Conservation (phyloP, 2,329 filamentous ascomycete species). For the Pseudopithomyces chartarum region DNA sequence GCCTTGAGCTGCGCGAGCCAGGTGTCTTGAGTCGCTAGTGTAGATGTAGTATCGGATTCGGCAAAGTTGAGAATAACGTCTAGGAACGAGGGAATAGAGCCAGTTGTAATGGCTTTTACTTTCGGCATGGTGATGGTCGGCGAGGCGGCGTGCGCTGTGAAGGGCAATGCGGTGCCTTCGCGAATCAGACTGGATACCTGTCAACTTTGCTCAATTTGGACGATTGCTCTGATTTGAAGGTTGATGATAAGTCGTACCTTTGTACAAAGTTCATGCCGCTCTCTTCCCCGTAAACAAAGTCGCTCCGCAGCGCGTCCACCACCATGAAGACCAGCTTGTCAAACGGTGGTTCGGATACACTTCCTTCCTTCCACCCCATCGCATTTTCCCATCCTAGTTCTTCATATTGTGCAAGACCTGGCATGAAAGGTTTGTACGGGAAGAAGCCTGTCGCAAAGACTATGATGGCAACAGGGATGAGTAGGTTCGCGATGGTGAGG, state of each 20-base stretch:
- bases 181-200: conserved; percentile 71
- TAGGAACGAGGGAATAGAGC: conserved; percentile 96
- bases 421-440: conserved; percentile 92
- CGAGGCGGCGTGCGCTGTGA: conserved; percentile 93
- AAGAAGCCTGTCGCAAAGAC: conserved; percentile 92
- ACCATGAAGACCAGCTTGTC: conserved; percentile 97
- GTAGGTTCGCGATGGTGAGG: conserved; percentile 72
- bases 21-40: conserved; percentile 85
- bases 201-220: conserved; percentile 1
- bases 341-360: conserved; percentile 69
- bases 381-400: conserved; percentile 54
- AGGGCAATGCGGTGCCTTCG: conserved; percentile 82
- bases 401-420: conserved; percentile 77
- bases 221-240: background rate
- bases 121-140: conserved; percentile 98
- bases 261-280: conserved; percentile 91
- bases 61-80: conserved; percentile 97
- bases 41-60: conserved; percentile 89
- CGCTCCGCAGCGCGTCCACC: conserved; percentile 85
- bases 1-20: conserved; percentile 94
- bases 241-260: conserved; percentile 61
- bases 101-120: conserved; percentile 95
- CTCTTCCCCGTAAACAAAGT: conserved; percentile 83
- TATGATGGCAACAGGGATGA: conserved; percentile 71
- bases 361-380: conserved; percentile 42